Percentiles rank a stretch among this genome's conserved stretches.
These are phyloP conservation scores for Thermomucor indicae-seudaticae DNA, from an alignment of 371 early-diverging fungal species.

Conservation along the genomic window DNA sequence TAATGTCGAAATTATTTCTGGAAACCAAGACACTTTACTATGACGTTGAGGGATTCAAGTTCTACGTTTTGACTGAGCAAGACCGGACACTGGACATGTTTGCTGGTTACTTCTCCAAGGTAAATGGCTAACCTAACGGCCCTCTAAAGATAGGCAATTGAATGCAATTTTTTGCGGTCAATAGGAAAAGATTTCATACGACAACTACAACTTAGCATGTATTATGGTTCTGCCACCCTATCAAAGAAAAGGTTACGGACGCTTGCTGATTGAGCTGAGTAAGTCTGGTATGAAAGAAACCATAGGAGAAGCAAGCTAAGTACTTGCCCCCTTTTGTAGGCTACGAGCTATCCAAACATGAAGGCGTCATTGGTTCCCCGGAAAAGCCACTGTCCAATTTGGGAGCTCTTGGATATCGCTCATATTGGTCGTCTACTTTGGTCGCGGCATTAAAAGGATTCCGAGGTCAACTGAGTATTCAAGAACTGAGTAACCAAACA, in stretches of 20 bases:
- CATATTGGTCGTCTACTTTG: conserved; percentile 73
- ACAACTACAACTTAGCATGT: conserved; percentile 86
- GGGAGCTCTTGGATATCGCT: conserved; percentile 65
- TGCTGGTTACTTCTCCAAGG: conserved; percentile 71
- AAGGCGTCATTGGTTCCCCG: conserved; percentile 86
- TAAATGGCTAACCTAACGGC: too few relatives aligned
- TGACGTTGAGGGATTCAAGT: conserved; percentile 97
- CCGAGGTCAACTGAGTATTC: conserved; percentile 22
- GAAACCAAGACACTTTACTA: conserved; percentile 99
- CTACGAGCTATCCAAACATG: conserved; percentile 87
- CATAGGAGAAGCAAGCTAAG: neutral
- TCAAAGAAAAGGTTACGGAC: conserved; percentile 84
- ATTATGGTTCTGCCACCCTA: conserved; percentile 84
- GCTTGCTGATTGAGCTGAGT: conserved; percentile 84
- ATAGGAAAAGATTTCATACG: conserved; percentile 69
- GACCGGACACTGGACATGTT: conserved; percentile 48
- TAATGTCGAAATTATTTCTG: conserved; percentile 92
- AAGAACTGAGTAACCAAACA: conserved; percentile 26
- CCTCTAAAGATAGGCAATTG: too few relatives aligned
- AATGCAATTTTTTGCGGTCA: too few relatives aligned
- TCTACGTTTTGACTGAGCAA: conserved; percentile 88
- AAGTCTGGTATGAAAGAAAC: conserved; percentile 14
- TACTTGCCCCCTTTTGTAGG: conserved; percentile 34
- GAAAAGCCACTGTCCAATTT: conserved; percentile 83
- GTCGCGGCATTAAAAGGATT: conserved; percentile 30